Evolutionary conservation across 345 rosid genomes (phyloP).

Genomic region (Rhodomyrtus tomentosa): DNA sequence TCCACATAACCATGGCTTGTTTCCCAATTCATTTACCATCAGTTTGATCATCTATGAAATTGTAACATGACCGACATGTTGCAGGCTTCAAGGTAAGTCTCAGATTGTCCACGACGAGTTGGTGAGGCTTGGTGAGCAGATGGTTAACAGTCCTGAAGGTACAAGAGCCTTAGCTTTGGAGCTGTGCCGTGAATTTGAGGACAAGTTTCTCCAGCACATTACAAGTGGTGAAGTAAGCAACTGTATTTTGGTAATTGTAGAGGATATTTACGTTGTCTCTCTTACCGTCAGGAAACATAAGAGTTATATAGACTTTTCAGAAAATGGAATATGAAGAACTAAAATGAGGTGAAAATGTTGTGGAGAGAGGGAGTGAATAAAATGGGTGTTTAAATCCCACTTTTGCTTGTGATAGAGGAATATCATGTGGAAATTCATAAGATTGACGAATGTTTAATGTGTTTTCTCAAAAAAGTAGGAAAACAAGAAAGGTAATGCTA

Average conservation of each 20-base stretch:
- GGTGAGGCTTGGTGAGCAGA: slow-evolving; percentile 77
- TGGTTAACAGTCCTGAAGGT: slow-evolving; percentile 85
- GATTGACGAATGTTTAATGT: not conserved
- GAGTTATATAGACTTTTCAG: not conserved
- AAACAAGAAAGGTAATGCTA: not conserved
- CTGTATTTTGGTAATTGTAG: not conserved
- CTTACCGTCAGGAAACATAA: not conserved
- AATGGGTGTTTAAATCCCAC: not conserved
- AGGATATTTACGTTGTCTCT: not conserved
- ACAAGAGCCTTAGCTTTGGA: slow-evolving; percentile 90
- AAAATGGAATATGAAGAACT: not conserved
- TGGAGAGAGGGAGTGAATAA: not conserved
- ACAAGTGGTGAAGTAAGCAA: slow-evolving; percentile 82
- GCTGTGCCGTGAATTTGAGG: slow-evolving; percentile 96
- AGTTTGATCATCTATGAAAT: not conserved
- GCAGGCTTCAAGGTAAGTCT: slow-evolving; percentile 94
- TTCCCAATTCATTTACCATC: not conserved
- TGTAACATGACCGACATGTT: not conserved
- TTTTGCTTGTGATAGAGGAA: not conserved
- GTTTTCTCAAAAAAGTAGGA: not conserved
- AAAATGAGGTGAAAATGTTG: not conserved
- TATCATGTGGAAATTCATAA: not conserved
- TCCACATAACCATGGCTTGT: not conserved
- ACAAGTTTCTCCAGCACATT: slow-evolving; percentile 78
- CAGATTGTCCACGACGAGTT: slow-evolving; percentile 83